A percentile compares a stretch with the other conserved stretches of the same genome.
Evolutionary conservation across 2,329 filamentous ascomycete genomes (phyloP).

Genomic region (Pseudohalonectria lignicola): DNA sequence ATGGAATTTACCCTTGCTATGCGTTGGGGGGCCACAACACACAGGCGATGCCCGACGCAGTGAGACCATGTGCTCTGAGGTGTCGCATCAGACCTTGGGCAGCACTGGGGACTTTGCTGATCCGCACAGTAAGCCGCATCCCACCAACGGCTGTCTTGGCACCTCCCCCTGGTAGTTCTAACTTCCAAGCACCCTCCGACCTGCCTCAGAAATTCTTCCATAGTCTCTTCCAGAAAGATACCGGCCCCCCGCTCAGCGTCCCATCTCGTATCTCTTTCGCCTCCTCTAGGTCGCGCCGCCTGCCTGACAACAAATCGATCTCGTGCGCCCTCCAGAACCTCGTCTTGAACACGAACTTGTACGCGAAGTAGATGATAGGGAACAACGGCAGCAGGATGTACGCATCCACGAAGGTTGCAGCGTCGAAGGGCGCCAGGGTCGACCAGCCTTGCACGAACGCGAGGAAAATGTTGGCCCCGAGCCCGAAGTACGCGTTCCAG

Average conservation of each 20-base stretch:
- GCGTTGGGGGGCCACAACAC: too few relatives aligned
- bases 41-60: too few relatives aligned
- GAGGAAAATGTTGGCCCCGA: slow-evolving; percentile 46
- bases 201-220: slow-evolving; percentile 26
- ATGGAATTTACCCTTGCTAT: too few relatives aligned
- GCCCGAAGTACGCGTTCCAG: slow-evolving; percentile 47
- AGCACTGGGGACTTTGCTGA: too few relatives aligned
- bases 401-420: slow-evolving; percentile 49
- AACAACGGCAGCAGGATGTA: slow-evolving; percentile 53
- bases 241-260: slow-evolving; percentile 10
- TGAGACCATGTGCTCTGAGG: too few relatives aligned
- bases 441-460: slow-evolving; percentile 53
- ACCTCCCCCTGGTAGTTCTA: too few relatives aligned
- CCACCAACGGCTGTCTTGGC: too few relatives aligned
- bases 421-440: slow-evolving; percentile 44
- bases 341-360: slow-evolving; percentile 45
- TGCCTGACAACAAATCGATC: slow-evolving; percentile 45
- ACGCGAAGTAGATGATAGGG: slow-evolving; percentile 40
- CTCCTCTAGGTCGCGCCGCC: slow-evolving; percentile 42
- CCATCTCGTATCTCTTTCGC: slow-evolving; percentile 19
- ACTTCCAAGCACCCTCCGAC: too few relatives aligned
- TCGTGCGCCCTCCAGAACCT: slow-evolving; percentile 35
- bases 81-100: too few relatives aligned
- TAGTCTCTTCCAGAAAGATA: slow-evolving; percentile 31
- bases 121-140: too few relatives aligned